These are phyloP conservation scores for Alternaria postmessia DNA, from an alignment of 2,329 filamentous ascomycete genomes.

Conservation along the genomic window DNA sequence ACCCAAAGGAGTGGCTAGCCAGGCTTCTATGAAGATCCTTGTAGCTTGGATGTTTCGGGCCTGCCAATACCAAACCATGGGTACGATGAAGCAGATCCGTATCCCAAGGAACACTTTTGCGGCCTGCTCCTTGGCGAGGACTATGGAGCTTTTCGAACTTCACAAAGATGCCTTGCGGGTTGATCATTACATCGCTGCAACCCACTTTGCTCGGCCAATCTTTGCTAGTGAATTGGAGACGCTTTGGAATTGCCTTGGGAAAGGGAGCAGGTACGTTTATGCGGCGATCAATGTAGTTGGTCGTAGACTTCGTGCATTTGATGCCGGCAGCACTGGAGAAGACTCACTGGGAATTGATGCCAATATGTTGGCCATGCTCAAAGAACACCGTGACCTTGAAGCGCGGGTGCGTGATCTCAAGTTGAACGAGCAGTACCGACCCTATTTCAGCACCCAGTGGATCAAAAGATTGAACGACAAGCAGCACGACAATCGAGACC, in stretches of 20 bases:
- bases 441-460: conserved; percentile 20
- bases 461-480: background rate
- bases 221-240: conserved; percentile 24
- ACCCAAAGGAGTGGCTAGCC: conserved; percentile 17
- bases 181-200: conserved; percentile 21
- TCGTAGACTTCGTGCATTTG: conserved; percentile 1
- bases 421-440: conserved; percentile 20
- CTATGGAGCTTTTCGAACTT: conserved; percentile 26
- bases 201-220: conserved; percentile 25
- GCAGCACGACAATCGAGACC: background rate
- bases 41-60: conserved; percentile 37
- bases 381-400: conserved; percentile 10
- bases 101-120: conserved; percentile 29
- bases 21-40: conserved; percentile 24
- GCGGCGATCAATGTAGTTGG: conserved; percentile 26
- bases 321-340: background rate
- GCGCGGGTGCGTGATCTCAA: conserved; percentile 17
- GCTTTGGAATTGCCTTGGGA: conserved; percentile 32
- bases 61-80: conserved; percentile 20
- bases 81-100: conserved; percentile 21
- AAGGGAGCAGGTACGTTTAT: conserved; percentile 29
- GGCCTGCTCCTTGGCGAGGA: conserved; percentile 32
- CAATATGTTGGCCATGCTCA: conserved; percentile 16
- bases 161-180: conserved; percentile 30
- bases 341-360: conserved; percentile 1